Percentiles rank a stretch among this genome's conserved stretches.
Conservation (phyloP, 2,329 filamentous ascomycete species). For the Chlorencoelia australis region DNA sequence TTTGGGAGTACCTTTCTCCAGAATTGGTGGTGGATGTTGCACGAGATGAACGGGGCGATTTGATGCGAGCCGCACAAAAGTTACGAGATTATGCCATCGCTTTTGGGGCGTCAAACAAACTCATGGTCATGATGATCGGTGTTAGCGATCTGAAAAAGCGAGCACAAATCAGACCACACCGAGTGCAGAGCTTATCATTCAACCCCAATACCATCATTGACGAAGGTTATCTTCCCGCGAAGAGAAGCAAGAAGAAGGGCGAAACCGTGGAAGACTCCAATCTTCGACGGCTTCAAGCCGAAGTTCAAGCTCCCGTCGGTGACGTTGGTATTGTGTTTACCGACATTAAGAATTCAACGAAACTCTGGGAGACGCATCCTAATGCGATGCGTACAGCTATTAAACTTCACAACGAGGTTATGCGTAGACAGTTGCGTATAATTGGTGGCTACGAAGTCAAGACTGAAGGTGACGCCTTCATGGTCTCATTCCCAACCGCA, state of each 20-base stretch:
- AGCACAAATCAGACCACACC: constrained; percentile 58
- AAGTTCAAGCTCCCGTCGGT: constrained; percentile 83
- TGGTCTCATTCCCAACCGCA: constrained; percentile 96
- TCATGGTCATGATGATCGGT: constrained; percentile 98
- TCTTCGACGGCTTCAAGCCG: constrained; percentile 74
- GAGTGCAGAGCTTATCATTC: constrained; percentile 71
- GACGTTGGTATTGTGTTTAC: constrained; percentile 94
- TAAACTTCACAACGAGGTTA: constrained; percentile 93
- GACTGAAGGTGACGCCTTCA: constrained; percentile 98
- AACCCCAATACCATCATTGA: constrained; percentile 66
- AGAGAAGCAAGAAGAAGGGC: constrained; percentile 55
- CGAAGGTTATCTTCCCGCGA: constrained; percentile 55
- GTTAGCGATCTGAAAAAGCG: constrained; percentile 83
- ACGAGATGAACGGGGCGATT: constrained; percentile 71
- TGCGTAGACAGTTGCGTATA: constrained; percentile 83
- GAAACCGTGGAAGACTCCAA: constrained; percentile 68
- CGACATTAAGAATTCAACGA: constrained; percentile 97
- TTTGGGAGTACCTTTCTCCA: constrained; percentile 90
- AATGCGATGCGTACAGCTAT: constrained; percentile 95
- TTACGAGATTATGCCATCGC: constrained; percentile 90
- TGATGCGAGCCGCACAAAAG: constrained; percentile 94
- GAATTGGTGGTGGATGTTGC: constrained; percentile 89
- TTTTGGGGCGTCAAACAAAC: constrained; percentile 86
- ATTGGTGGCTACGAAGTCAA: constrained; percentile 98
- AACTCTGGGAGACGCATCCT: constrained; percentile 90